phyloP scores from a whole-genome alignment of 805 yeast species.

The Candida corydali region DNA sequence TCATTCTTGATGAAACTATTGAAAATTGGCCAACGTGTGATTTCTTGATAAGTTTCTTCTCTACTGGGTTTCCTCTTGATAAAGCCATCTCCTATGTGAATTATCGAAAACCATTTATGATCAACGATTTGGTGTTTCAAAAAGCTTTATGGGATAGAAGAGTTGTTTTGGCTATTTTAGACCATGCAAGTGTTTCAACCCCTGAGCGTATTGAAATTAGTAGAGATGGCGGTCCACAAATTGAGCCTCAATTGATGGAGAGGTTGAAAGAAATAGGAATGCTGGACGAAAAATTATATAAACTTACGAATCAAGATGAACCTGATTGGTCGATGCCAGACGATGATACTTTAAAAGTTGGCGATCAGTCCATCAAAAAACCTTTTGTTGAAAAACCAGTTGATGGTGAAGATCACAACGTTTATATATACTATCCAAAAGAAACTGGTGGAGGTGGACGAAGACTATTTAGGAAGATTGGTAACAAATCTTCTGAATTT shows the following conservation, averaged over 20 bases:
- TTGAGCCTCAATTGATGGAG: conserved; percentile 49
- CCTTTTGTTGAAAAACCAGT: conserved; percentile 99
- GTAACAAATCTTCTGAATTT: conserved; percentile 93
- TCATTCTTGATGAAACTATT: conserved; percentile 84
- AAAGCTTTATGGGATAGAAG: conserved; percentile 98
- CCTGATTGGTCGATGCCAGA: conserved; percentile 87
- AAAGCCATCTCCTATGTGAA: conserved; percentile 91
- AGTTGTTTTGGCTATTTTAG: conserved; percentile 72
- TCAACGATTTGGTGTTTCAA: conserved; percentile 88
- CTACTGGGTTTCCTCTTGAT: conserved; percentile 94
- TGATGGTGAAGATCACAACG: conserved; percentile 98
- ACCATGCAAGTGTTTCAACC: conserved; percentile 81
- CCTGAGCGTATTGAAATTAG: conserved; percentile 86
- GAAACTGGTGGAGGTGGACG: conserved; percentile 98
- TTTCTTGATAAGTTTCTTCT: conserved; percentile 86
- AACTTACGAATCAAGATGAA: conserved; percentile 64
- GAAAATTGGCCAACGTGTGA: conserved; percentile 99
- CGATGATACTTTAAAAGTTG: conserved; percentile 66
- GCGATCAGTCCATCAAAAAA: conserved; percentile 68
- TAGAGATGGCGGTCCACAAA: conserved; percentile 94
- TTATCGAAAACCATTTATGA: conserved; percentile 81
- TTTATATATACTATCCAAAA: conserved; percentile 83
- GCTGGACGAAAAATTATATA: conserved; percentile 43
- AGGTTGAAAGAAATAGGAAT: conserved; percentile 45
- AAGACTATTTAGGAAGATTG: conserved; percentile 88